A percentile compares a stretch with the other conserved stretches of the same genome.
phyloP scores from a whole-genome alignment of 2,329 filamentous ascomycete genomes.

The Stagonosporopsis cucurbitacearum region DNA sequence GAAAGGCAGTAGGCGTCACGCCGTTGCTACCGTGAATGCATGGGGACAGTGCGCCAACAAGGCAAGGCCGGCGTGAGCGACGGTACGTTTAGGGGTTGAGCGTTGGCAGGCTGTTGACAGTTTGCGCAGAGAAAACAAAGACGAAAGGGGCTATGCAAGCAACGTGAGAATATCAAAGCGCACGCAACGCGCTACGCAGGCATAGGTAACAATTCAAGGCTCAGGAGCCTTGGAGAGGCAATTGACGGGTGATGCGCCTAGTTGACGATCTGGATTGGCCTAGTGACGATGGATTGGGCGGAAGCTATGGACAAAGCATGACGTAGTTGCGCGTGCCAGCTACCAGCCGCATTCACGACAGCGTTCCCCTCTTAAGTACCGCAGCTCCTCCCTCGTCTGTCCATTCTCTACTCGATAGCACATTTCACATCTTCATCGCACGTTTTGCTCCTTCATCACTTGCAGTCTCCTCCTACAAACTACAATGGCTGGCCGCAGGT shows the following conservation, averaged over 20 bases:
- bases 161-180: background rate
- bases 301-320: constrained; percentile 5
- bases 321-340: constrained; percentile 11
- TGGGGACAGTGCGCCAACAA: constrained; percentile 28
- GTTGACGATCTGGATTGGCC: constrained; percentile 15
- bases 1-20: constrained; percentile 25
- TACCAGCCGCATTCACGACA: constrained; percentile 21
- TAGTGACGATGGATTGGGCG: constrained; percentile 15
- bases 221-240: background rate
- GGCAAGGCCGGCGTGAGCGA: constrained; percentile 26
- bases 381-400: constrained; percentile 8
- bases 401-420: constrained; percentile 14
- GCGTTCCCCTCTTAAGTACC: constrained; percentile 37
- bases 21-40: constrained; percentile 40
- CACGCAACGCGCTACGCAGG: constrained; percentile 1
- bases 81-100: constrained; percentile 29
- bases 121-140: constrained; percentile 4
- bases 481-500: constrained; percentile 38
- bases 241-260: constrained; percentile 10
- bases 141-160: constrained; percentile 4
- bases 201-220: background rate
- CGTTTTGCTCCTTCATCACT: constrained; percentile 2
- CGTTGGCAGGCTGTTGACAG: constrained; percentile 12
- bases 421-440: constrained; percentile 14
- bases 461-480: constrained; percentile 9